Percentiles rank a stretch among this genome's conserved stretches.
Evolutionary conservation across 169 alveolate genomes (phyloP).

Genomic region (Perkinsus olseni): DNA sequence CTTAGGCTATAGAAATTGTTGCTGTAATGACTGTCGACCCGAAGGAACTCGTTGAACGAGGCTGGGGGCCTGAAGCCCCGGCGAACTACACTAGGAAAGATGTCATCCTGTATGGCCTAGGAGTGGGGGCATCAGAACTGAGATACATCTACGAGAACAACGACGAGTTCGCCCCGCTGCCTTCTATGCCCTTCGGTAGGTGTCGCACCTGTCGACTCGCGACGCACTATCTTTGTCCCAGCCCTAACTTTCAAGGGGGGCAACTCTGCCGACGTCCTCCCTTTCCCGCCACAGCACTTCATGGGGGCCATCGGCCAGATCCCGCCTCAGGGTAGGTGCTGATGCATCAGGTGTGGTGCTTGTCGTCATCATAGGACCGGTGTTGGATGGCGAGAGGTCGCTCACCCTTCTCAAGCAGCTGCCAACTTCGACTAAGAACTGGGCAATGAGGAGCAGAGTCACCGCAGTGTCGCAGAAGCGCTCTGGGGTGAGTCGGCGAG

Average conservation of each 20-base stretch:
- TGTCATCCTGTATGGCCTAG: not conserved
- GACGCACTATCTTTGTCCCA: not conserved
- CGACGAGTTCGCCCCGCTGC: not conserved
- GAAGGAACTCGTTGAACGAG: not conserved
- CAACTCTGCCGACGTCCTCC: not conserved
- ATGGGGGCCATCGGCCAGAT: not conserved
- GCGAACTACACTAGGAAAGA: not conserved
- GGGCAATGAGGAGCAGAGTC: not conserved
- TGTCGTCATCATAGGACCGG: not conserved
- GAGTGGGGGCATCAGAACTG: not conserved
- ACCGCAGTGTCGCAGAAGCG: not conserved
- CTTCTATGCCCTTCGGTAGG: not conserved
- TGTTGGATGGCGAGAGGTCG: not conserved
- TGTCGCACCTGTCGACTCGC: not conserved
- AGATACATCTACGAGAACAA: not conserved
- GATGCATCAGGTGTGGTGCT: not conserved
- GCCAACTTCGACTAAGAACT: not conserved
- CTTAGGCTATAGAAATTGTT: no score
- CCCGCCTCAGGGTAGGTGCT: not conserved
- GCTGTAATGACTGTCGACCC: not conserved
- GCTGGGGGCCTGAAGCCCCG: not conserved
- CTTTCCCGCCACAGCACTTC: not conserved
- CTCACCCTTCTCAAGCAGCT: not conserved
- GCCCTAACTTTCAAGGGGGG: not conserved
- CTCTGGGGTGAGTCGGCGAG: not conserved